Evolutionary conservation across 2,329 filamentous ascomycete genomes (phyloP).

Genomic region (Fusarium subtropicale): DNA sequence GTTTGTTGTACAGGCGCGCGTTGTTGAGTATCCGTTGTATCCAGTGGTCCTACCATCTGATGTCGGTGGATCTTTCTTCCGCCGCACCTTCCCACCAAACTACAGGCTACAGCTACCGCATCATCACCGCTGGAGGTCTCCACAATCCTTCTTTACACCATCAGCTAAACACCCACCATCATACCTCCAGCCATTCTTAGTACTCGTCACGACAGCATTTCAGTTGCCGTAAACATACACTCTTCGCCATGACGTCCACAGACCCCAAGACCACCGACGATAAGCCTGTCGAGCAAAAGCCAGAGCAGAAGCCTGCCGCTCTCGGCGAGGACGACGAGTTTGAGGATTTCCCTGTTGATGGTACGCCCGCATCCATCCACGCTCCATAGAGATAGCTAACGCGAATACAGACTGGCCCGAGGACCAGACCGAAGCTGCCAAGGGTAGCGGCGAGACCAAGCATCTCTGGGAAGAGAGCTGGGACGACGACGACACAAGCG

Average conservation of each 20-base stretch:
- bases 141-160: conserved; percentile 3
- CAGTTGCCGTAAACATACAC: neutral
- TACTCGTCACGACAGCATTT: neutral
- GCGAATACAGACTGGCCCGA: conserved; percentile 81
- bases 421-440: conserved; percentile 87
- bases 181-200: neutral
- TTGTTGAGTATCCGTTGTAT: neutral
- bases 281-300: conserved; percentile 44
- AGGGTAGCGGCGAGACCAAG: conserved; percentile 72
- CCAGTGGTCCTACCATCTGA: neutral
- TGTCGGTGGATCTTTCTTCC: conserved; percentile 34
- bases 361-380: conserved; percentile 59
- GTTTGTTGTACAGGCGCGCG: neutral
- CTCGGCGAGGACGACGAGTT: conserved; percentile 99
- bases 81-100: conserved; percentile 29
- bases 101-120: conserved; percentile 40
- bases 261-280: conserved; percentile 46
- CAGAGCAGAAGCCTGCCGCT: conserved; percentile 61
- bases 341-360: conserved; percentile 97
- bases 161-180: neutral
- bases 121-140: conserved; percentile 28
- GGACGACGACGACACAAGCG: conserved; percentile 97
- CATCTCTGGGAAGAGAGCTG: conserved; percentile 99
- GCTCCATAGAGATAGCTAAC: neutral
- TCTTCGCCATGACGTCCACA: conserved; percentile 40